phyloP scores from a whole-genome alignment of 768 basidiomycete genomes.

The Termitomyces eurrhizus region DNA sequence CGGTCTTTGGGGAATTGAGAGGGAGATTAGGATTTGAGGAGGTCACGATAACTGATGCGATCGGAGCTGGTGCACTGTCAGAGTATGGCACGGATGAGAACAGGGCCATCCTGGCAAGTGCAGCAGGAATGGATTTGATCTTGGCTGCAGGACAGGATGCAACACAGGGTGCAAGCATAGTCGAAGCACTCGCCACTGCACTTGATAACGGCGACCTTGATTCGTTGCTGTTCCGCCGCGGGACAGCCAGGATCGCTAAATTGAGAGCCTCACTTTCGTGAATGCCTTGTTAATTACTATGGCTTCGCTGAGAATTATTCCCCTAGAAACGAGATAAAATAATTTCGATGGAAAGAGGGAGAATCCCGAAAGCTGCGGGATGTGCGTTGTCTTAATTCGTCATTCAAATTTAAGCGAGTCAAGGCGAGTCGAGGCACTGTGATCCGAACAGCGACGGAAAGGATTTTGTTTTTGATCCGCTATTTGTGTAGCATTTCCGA shows the following conservation, averaged over 20 bases:
- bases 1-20: conserved; percentile 12
- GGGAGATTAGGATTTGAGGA: conserved; percentile 13
- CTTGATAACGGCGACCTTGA: conserved; percentile 12
- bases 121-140: conserved; percentile 16
- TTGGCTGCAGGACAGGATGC: conserved; percentile 6
- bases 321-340: too few species aligned
- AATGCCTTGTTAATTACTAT: neutral
- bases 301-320: too few species aligned
- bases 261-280: conserved; percentile 7
- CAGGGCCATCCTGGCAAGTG: conserved; percentile 14
- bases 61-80: conserved; percentile 10
- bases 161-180: conserved; percentile 8
- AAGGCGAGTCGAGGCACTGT: neutral
- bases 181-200: conserved; percentile 12
- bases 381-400: neutral
- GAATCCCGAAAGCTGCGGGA: too few species aligned
- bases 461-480: neutral
- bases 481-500: neutral
- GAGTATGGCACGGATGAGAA: conserved; percentile 8
- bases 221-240: conserved; percentile 5
- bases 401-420: too few species aligned
- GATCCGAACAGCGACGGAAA: neutral
- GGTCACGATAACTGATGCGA: conserved; percentile 14
- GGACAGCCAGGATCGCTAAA: conserved; percentile 9
- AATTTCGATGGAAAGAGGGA: neutral